A percentile compares a stretch with the other conserved stretches of the same genome.
Conservation (phyloP, 2,329 filamentous ascomycete genomes). For the Sclerotinia borealis region DNA sequence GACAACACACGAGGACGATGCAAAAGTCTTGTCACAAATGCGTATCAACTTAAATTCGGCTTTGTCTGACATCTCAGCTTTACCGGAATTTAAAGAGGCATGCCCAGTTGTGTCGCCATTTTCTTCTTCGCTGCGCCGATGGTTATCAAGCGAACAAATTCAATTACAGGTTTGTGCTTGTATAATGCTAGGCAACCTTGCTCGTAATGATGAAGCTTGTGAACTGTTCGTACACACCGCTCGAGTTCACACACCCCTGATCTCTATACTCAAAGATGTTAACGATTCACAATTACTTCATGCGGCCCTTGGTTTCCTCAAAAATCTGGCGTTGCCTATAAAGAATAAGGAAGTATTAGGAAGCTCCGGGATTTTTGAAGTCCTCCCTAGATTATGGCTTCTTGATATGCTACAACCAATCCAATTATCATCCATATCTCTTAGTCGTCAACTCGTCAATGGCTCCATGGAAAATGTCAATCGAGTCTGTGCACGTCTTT, state of each 20-base stretch:
- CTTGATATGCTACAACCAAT: conserved; percentile 50
- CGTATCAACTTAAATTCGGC: conserved; percentile 45
- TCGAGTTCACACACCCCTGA: conserved; percentile 41
- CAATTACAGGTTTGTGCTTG: conserved; percentile 52
- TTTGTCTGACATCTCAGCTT: conserved; percentile 46
- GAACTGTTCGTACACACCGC: conserved; percentile 43
- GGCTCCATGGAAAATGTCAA: conserved; percentile 47
- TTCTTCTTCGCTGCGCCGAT: conserved; percentile 40
- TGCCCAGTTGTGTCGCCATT: conserved; percentile 41
- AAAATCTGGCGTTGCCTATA: conserved; percentile 55
- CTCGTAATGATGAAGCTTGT: conserved; percentile 51
- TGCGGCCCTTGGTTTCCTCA: conserved; percentile 53
- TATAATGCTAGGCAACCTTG: conserved; percentile 55
- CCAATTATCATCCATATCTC: conserved; percentile 53
- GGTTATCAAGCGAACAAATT: conserved; percentile 39
- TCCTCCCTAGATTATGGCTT: conserved; percentile 49
- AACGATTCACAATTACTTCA: conserved; percentile 49
- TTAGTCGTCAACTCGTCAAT: conserved; percentile 50
- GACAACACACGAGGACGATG: conserved; percentile 35
- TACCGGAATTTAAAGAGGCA: conserved; percentile 40
- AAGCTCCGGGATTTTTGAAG: conserved; percentile 40
- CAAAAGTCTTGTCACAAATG: conserved; percentile 45
- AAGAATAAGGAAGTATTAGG: conserved; percentile 49
- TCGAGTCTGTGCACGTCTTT: conserved; percentile 41
- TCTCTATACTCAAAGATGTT: conserved; percentile 39